phyloP scores from a whole-genome alignment of 2,329 filamentous ascomycete genomes.

The Magnaporthiopsis incrustans region DNA sequence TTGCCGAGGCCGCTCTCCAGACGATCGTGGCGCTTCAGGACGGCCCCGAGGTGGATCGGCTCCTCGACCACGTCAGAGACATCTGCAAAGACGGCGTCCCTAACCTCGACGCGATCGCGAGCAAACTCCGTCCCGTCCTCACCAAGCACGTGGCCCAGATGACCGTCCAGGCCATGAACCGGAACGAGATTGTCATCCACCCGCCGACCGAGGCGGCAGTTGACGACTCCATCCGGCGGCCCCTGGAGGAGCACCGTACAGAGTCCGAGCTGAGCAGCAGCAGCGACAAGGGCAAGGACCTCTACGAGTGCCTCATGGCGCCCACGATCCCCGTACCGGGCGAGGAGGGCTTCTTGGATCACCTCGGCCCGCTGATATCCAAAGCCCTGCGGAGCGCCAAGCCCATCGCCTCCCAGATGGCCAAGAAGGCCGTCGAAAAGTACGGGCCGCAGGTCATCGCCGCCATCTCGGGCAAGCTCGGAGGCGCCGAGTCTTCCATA shows the following conservation, averaged over 20 bases:
- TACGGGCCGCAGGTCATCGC: neutral
- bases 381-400: conserved; percentile 4
- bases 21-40: conserved; percentile 11
- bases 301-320: conserved; percentile 9
- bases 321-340: conserved; percentile 12
- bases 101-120: conserved; percentile 5
- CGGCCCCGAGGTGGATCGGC: conserved; percentile 6
- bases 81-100: conserved; percentile 10
- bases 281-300: conserved; percentile 3
- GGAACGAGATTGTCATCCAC: neutral
- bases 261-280: neutral
- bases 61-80: conserved; percentile 11
- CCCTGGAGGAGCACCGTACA: neutral
- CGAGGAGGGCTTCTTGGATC: conserved; percentile 9
- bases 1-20: conserved; percentile 16
- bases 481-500: neutral
- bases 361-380: conserved; percentile 10
- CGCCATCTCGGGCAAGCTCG: neutral
- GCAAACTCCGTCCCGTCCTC: neutral
- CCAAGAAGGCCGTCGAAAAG: neutral
- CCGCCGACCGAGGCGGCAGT: neutral
- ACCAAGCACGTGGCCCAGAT: neutral
- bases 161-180: neutral
- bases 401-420: conserved; percentile 4
- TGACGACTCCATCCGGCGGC: neutral